phyloP scores from a whole-genome alignment of 148 eudicot species.

The Heliosperma pusillum region DNA sequence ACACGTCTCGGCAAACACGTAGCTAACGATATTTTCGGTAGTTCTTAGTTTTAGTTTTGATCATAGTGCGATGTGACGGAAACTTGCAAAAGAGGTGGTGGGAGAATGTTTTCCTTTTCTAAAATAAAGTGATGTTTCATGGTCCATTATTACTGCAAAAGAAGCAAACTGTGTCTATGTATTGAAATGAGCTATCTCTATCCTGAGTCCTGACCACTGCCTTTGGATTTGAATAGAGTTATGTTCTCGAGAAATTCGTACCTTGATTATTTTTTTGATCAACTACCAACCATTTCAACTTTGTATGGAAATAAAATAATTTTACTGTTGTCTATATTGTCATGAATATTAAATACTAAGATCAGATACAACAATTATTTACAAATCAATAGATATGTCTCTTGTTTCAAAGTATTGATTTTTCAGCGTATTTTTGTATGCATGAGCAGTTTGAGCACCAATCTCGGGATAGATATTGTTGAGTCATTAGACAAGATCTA shows the following conservation, averaged over 20 bases:
- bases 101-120: conserved; percentile 8
- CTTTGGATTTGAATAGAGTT: conserved; percentile 18
- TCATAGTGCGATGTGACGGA: too few relatives aligned
- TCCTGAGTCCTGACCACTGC: too few relatives aligned
- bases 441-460: not conserved
- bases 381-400: not conserved
- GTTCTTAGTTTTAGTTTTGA: too few relatives aligned
- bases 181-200: not conserved
- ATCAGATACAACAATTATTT: not conserved
- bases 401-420: not conserved
- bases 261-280: conserved; percentile 15
- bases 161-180: conserved; percentile 2
- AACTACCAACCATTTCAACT: not conserved
- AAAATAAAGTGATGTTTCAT: conserved; percentile 21
- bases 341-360: not conserved
- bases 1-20: too few relatives aligned
- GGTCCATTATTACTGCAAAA: conserved; percentile 24
- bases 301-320: too few relatives aligned
- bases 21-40: too few relatives aligned
- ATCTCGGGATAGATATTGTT: not conserved
- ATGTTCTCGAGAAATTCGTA: conserved; percentile 28
- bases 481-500: not conserved
- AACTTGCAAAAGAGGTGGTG: not conserved
- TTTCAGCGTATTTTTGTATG: not conserved
- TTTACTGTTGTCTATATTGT: not conserved